Conservation (phyloP, 176 grass and related monocot genomes). For the Paspalum vaginatum region DNA sequence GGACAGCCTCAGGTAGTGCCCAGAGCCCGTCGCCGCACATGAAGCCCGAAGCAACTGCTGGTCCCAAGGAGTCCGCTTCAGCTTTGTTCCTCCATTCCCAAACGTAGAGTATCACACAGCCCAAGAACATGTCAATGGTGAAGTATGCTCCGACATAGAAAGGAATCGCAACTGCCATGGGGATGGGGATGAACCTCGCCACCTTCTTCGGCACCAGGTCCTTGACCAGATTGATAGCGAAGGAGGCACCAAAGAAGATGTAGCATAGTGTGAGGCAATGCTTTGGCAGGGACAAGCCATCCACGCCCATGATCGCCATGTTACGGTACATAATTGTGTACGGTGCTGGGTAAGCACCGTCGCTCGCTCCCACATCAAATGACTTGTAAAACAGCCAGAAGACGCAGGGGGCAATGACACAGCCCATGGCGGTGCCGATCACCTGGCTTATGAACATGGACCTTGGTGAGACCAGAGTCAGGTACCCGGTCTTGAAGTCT, state of each 20-base stretch:
- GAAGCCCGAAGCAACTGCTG: slow-evolving; percentile 56
- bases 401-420: slow-evolving; percentile 56
- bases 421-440: slow-evolving; percentile 67
- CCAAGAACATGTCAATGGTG: slow-evolving; percentile 64
- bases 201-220: slow-evolving; percentile 45
- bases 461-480: slow-evolving; percentile 71
- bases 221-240: slow-evolving; percentile 46
- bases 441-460: slow-evolving; percentile 87
- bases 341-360: slow-evolving; percentile 56
- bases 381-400: slow-evolving; percentile 71
- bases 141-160: slow-evolving; percentile 66
- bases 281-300: slow-evolving; percentile 54
- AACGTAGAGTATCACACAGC: slow-evolving; percentile 46
- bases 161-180: slow-evolving; percentile 65
- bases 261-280: slow-evolving; percentile 54
- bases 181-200: slow-evolving; percentile 49
- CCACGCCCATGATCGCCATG: slow-evolving; percentile 59
- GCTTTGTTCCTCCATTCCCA: slow-evolving; percentile 56
- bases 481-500: slow-evolving; percentile 83
- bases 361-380: slow-evolving; percentile 45
- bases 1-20: slow-evolving; percentile 56
- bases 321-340: slow-evolving; percentile 62
- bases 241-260: slow-evolving; percentile 43
- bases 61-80: slow-evolving; percentile 42
- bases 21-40: slow-evolving; percentile 66